phyloP scores from a whole-genome alignment of 140 eudicot genomes.

The Bidens hawaiensis region DNA sequence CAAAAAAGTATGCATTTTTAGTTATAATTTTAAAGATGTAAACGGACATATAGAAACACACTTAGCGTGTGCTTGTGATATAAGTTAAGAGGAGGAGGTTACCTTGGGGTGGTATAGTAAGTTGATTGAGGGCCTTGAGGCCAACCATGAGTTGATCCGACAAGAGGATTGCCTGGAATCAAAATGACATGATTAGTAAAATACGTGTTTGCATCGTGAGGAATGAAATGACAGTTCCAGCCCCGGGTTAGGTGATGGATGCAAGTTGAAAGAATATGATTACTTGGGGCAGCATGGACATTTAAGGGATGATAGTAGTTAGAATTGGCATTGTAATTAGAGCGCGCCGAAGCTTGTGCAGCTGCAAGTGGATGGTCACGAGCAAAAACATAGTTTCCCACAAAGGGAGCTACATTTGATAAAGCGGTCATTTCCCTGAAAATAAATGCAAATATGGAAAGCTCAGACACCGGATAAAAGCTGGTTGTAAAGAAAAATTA shows the following conservation, averaged over 20 bases:
- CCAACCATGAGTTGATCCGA: slow-evolving; percentile 24
- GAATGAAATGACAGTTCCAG: slow-evolving; percentile 47
- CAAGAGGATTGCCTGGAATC: slow-evolving; percentile 16
- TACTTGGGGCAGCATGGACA: slow-evolving; percentile 33
- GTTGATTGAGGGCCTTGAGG: slow-evolving; percentile 25
- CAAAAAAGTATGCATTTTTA: neutral
- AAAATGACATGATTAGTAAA: slow-evolving; percentile 24
- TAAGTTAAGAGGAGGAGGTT: slow-evolving; percentile 13
- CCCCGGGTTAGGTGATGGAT: slow-evolving; percentile 34
- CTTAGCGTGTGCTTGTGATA: neutral
- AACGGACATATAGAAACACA: neutral
- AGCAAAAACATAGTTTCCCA: slow-evolving; percentile 34
- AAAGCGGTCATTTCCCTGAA: slow-evolving; percentile 58
- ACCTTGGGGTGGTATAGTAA: slow-evolving; percentile 40
- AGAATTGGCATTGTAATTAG: slow-evolving; percentile 36
- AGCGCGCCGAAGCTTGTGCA: slow-evolving; percentile 31
- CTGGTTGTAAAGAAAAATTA: slow-evolving; percentile 1
- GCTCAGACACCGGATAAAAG: slow-evolving; percentile 20
- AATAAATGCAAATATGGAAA: slow-evolving; percentile 16
- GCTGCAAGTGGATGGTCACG: slow-evolving; percentile 34
- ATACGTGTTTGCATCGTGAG: slow-evolving; percentile 30
- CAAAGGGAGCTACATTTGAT: slow-evolving; percentile 35
- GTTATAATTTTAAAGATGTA: neutral
- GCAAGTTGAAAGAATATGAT: slow-evolving; percentile 26
- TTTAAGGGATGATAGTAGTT: slow-evolving; percentile 37